These are phyloP conservation scores for Cucurbita argyrosperma DNA, from an alignment of 306 rosid genomes.

Conservation along the genomic window DNA sequence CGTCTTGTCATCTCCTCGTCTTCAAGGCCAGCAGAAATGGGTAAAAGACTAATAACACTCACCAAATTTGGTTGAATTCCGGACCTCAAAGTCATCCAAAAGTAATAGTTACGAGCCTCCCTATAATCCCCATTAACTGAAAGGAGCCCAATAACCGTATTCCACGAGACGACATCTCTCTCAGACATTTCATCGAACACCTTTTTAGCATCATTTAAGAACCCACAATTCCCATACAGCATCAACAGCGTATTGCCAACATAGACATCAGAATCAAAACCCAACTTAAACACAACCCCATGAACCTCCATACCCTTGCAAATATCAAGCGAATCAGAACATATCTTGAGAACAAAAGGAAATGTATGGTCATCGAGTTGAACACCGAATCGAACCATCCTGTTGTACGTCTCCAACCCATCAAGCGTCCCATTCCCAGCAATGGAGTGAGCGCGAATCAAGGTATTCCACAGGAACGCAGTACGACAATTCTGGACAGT, in stretches of 20 bases:
- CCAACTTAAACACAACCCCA: constrained; percentile 48
- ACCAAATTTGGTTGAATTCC: constrained; percentile 43
- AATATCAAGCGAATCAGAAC: constrained; percentile 38
- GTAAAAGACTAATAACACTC: constrained; percentile 43
- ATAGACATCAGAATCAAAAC: constrained; percentile 44
- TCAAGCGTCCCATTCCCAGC: constrained; percentile 18
- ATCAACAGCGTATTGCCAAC: constrained; percentile 64
- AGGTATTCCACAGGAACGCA: too few species aligned
- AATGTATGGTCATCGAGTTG: constrained; percentile 54
- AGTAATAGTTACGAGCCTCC: constrained; percentile 28
- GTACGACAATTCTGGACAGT: too few species aligned
- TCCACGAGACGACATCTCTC: constrained; percentile 74
- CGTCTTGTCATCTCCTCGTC: constrained; percentile 31
- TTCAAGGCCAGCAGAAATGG: constrained; percentile 43
- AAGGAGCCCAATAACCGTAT: constrained; percentile 45
- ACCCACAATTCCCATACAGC: constrained; percentile 45
- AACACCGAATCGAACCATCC: constrained; percentile 44
- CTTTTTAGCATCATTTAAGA: constrained; percentile 24
- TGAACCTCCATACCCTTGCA: constrained; percentile 68
- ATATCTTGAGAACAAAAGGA: constrained; percentile 60
- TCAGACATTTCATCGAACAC: constrained; percentile 67
- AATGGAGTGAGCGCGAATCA: too few species aligned
- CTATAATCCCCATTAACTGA: constrained; percentile 29
- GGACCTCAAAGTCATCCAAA: constrained; percentile 25
- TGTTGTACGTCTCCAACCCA: constrained; percentile 40